A percentile compares a stretch with the other conserved stretches of the same genome.
These are phyloP conservation scores for Pterocarpus santalinus DNA, from an alignment of 306 rosid species.

Conservation along the genomic window DNA sequence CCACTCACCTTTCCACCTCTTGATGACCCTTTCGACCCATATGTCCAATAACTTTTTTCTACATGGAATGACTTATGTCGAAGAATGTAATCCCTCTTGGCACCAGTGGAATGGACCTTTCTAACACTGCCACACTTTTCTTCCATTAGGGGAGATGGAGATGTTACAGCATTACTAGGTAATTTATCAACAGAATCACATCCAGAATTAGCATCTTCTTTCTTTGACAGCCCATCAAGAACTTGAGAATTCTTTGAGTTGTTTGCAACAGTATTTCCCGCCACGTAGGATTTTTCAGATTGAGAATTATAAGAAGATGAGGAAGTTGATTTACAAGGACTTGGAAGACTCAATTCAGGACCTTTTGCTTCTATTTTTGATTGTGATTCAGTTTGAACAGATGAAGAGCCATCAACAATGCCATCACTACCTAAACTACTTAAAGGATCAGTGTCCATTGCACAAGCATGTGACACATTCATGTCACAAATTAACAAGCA, in stretches of 20 bases:
- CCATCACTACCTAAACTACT: constrained; percentile 47
- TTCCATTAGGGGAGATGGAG: constrained; percentile 64
- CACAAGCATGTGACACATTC: constrained; percentile 92
- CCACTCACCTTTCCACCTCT: constrained; percentile 77
- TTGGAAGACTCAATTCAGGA: constrained; percentile 64
- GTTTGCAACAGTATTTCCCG: constrained; percentile 50
- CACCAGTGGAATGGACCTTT: constrained; percentile 65
- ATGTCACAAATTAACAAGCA: constrained; percentile 84
- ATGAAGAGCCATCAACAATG: constrained; percentile 52
- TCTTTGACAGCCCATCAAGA: constrained; percentile 55
- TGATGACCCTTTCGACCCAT: constrained; percentile 82
- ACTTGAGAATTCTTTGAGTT: constrained; percentile 55
- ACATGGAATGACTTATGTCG: constrained; percentile 82
- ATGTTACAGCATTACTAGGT: constrained; percentile 55
- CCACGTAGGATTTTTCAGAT: constrained; percentile 48
- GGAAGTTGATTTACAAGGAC: constrained; percentile 57
- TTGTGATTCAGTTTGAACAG: constrained; percentile 57
- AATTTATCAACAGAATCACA: constrained; percentile 57
- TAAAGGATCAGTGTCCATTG: constrained; percentile 70
- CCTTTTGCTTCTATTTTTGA: constrained; percentile 62
- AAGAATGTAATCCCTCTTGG: constrained; percentile 82
- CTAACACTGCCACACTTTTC: constrained; percentile 65
- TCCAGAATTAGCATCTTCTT: constrained; percentile 57
- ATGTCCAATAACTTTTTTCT: constrained; percentile 75
- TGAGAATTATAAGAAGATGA: not conserved